A percentile compares a stretch with the other conserved stretches of the same genome.
phyloP scores from a whole-genome alignment of 2,329 filamentous ascomycete species.

The Diaporthe citri region DNA sequence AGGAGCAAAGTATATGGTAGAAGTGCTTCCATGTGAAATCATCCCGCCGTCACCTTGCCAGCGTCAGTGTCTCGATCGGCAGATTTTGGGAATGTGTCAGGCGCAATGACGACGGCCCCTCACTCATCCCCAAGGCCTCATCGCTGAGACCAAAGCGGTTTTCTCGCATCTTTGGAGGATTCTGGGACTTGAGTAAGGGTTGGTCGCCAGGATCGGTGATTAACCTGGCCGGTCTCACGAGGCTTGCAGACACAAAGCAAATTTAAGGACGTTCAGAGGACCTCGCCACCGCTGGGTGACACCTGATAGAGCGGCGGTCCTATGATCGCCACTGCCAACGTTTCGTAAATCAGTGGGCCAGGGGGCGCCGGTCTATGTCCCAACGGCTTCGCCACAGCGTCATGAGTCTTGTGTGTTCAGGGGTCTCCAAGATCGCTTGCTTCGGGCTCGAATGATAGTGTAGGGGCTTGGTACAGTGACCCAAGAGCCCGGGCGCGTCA shows the following conservation, averaged over 20 bases:
- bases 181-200: background rate
- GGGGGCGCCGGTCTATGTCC: background rate
- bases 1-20: background rate
- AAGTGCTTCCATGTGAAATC: background rate
- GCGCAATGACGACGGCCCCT: background rate
- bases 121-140: no score
- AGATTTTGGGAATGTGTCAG: background rate
- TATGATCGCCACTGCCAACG: background rate
- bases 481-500: background rate
- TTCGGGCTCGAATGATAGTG: background rate
- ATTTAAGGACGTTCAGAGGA: background rate
- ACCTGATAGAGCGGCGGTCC: background rate
- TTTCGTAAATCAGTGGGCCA: background rate
- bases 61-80: background rate
- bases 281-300: background rate
- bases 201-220: background rate
- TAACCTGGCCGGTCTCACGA: background rate
- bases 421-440: background rate
- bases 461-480: background rate
- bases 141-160: background rate
- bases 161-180: background rate
- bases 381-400: constrained; percentile 2
- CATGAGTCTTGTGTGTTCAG: background rate
- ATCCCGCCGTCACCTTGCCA: background rate
- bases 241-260: background rate